These are phyloP conservation scores for Lipomyces sp. DNA, from an alignment of 805 yeast genomes.

Conservation along the genomic window DNA sequence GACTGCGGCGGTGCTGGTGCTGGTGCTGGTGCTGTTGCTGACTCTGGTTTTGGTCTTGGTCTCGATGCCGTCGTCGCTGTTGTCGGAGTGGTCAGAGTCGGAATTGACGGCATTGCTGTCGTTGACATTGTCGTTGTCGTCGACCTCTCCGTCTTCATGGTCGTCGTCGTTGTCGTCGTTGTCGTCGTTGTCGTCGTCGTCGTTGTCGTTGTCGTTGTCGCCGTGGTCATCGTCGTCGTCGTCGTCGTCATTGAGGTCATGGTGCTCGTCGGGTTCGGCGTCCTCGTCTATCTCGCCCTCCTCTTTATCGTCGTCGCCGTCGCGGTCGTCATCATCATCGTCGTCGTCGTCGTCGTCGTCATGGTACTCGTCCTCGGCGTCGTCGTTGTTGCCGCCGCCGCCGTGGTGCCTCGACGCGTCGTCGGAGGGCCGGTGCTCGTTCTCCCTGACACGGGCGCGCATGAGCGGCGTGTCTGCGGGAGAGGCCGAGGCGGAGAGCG, in stretches of 20 bases:
- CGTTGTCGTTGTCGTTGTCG: slow-evolving; percentile 1
- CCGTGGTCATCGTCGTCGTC: slow-evolving; percentile 1
- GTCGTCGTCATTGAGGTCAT: slow-evolving; percentile 2
- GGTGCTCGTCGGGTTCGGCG: slow-evolving; percentile 2
- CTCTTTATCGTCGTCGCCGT: slow-evolving; percentile 3
- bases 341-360: slow-evolving; percentile 7
- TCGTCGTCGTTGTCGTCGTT: slow-evolving; percentile 9
- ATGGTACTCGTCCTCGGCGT: neutral
- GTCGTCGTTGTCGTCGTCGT: slow-evolving; percentile 19
- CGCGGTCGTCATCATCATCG: too few relatives aligned
- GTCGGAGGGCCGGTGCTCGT: neutral
- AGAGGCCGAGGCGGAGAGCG: neutral
- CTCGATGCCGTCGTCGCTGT: slow-evolving; percentile 8
- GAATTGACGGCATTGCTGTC: slow-evolving; percentile 4
- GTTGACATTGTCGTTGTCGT: slow-evolving; percentile 15
- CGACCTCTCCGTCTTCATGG: slow-evolving; percentile 14
- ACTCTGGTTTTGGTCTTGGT: slow-evolving; percentile 8
- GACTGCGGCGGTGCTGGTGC: neutral
- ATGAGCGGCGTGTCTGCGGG: neutral
- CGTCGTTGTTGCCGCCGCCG: too few relatives aligned
- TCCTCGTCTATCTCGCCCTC: slow-evolving; percentile 20
- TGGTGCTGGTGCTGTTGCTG: neutral
- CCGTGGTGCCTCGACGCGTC: too few relatives aligned
- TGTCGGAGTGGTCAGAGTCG: slow-evolving; percentile 3
- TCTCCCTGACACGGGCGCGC: neutral